These are phyloP conservation scores for Boletus pseudopeckii DNA, from an alignment of 768 basidiomycete species.

Conservation along the genomic window DNA sequence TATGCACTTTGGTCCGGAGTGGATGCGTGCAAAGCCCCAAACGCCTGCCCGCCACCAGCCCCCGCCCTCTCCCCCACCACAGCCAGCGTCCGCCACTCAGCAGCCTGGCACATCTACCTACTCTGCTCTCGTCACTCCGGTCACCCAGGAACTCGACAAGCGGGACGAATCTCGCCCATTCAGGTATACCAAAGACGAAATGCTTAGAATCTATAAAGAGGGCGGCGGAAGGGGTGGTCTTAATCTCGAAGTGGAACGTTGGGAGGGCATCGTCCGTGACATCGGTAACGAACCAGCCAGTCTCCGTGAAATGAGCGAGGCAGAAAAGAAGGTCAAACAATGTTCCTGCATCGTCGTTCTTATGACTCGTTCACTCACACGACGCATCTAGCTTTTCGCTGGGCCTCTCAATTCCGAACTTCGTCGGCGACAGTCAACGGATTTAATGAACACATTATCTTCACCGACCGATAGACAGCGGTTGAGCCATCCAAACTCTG, in stretches of 20 bases:
- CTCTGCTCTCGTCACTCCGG: constrained; percentile 50
- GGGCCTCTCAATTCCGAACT: constrained; percentile 81
- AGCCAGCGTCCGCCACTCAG: constrained; percentile 37
- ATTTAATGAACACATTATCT: constrained; percentile 60
- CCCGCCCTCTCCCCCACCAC: constrained; percentile 60
- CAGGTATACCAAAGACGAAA: constrained; percentile 81
- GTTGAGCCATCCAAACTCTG: constrained; percentile 46
- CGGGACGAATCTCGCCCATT: constrained; percentile 74
- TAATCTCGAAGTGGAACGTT: constrained; percentile 82
- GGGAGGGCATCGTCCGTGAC: constrained; percentile 87
- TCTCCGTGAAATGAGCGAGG: constrained; percentile 74
- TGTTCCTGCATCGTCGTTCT: constrained; percentile 6
- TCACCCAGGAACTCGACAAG: constrained; percentile 51
- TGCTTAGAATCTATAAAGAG: constrained; percentile 80
- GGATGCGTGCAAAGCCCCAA: constrained; percentile 83
- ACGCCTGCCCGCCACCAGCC: constrained; percentile 48
- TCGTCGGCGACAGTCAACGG: constrained; percentile 79
- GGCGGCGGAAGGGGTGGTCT: constrained; percentile 70
- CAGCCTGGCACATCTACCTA: constrained; percentile 66
- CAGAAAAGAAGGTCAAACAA: constrained; percentile 79
- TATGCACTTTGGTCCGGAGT: constrained; percentile 90
- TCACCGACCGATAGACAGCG: constrained; percentile 61
- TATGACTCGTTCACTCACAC: constrained; percentile 25
- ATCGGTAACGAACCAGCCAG: constrained; percentile 66
- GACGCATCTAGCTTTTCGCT: constrained; percentile 63